Percentiles rank a stretch among this genome's conserved stretches.
Evolutionary conservation across 495 filamentous ascomycete genomes (phyloP).

Genomic region (Neurospora terricola): DNA sequence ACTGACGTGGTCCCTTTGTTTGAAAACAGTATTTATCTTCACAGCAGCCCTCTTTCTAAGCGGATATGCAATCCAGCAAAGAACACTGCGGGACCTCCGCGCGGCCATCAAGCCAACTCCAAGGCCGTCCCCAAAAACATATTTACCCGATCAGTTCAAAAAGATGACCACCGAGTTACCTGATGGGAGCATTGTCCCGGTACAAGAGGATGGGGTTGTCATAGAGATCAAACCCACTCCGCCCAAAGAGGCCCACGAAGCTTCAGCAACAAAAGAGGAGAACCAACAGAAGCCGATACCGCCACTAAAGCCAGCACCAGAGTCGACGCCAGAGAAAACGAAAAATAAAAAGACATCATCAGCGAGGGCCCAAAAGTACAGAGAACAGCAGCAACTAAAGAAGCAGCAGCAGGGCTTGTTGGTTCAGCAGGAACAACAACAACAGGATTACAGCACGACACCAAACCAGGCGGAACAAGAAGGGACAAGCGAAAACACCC

Average conservation of each 20-base stretch:
- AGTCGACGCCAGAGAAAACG: not conserved
- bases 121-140: conserved; percentile 32
- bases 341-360: not conserved
- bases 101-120: conserved; percentile 33
- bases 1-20: not conserved
- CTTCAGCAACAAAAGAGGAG: conserved; percentile 16
- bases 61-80: conserved; percentile 46
- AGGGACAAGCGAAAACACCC: not conserved
- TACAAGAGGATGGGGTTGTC: conserved; percentile 11
- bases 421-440: not conserved
- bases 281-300: not conserved
- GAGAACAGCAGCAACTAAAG: not conserved
- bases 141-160: conserved; percentile 30
- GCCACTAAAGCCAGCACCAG: not conserved
- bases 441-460: not conserved
- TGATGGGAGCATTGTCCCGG: conserved; percentile 25
- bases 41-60: conserved; percentile 42
- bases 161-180: conserved; percentile 25
- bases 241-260: conserved; percentile 9
- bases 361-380: not conserved
- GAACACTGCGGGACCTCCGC: conserved; percentile 40
- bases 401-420: not conserved
- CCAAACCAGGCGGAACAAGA: not conserved
- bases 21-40: conserved; percentile 33
- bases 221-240: conserved; percentile 25